These are phyloP conservation scores for Blastocrithidia nonstop DNA, from an alignment of 208 protist species.

Conservation along the genomic window DNA sequence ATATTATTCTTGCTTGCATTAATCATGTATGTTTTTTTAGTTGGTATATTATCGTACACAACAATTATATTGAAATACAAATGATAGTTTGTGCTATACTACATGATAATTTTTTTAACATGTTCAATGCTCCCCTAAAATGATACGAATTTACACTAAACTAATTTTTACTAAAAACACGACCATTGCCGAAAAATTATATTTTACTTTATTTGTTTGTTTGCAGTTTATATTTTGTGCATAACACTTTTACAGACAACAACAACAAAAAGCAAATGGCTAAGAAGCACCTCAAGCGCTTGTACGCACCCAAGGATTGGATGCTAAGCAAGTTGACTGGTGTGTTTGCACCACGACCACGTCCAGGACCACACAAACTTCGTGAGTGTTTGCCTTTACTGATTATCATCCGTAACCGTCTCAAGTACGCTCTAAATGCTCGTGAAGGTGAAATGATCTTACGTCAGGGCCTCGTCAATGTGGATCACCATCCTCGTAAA, in stretches of 20 bases:
- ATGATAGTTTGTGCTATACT: no score
- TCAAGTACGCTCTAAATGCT: slow-evolving; percentile 97
- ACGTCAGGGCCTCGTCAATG: slow-evolving; percentile 90
- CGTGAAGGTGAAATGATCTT: slow-evolving; percentile 95
- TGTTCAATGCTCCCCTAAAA: no score
- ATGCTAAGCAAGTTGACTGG: slow-evolving; percentile 99
- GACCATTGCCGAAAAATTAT: no score
- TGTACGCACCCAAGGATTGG: slow-evolving; percentile 98
- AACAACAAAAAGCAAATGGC: slow-evolving; percentile 45
- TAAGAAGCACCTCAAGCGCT: slow-evolving; percentile 99
- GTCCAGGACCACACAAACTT: slow-evolving; percentile 96
- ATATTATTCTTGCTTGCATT: no score
- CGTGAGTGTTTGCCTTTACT: slow-evolving; percentile 73
- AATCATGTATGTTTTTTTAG: no score
- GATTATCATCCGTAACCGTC: slow-evolving; percentile 80
- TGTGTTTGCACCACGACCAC: slow-evolving; percentile 93
- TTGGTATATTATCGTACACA: no score
- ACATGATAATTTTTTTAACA: no score
- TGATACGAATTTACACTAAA: no score
- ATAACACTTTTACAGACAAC: slow-evolving; percentile 1
- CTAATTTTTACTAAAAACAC: no score
- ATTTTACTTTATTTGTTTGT: no score
- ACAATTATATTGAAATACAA: no score
- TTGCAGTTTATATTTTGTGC: no score
- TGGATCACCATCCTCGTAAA: slow-evolving; percentile 95